A percentile compares a stretch with the other conserved stretches of the same genome.
Conservation (phyloP, 2,329 filamentous ascomycete species). For the Meredithiella fracta region DNA sequence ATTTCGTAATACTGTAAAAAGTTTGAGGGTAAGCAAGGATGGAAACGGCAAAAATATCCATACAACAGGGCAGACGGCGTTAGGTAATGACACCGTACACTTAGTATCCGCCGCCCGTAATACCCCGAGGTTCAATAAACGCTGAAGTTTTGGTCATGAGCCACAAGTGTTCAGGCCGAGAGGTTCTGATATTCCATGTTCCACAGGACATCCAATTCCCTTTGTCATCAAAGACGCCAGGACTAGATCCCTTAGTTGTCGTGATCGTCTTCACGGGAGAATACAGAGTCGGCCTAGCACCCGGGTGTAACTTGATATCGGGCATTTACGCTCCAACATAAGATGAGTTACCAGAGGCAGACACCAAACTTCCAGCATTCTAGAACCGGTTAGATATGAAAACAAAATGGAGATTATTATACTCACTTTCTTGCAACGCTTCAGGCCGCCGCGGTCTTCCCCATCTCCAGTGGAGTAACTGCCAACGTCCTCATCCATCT, state of each 20-base stretch:
- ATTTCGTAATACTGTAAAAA: background rate
- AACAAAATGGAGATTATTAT: slow-evolving; percentile 17
- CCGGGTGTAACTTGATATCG: slow-evolving; percentile 6
- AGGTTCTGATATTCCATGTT: background rate
- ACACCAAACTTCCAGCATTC: slow-evolving; percentile 30
- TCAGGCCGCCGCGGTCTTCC: slow-evolving; percentile 41
- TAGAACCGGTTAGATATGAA: slow-evolving; percentile 28
- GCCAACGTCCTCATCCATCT: slow-evolving; percentile 45
- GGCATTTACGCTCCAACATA: slow-evolving; percentile 36
- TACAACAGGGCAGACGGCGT: background rate
- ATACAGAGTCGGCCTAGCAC: background rate
- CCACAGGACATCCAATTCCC: background rate
- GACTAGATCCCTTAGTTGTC: background rate
- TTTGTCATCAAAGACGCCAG: background rate
- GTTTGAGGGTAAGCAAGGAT: background rate
- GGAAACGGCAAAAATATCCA: background rate
- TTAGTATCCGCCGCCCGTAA: background rate
- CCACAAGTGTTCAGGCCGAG: background rate
- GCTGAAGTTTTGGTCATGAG: slow-evolving; percentile 1
- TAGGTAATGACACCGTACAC: background rate
- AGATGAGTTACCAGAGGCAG: slow-evolving; percentile 28
- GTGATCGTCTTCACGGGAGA: no score
- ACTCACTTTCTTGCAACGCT: slow-evolving; percentile 49
- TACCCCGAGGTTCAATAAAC: background rate
- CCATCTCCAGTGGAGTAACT: slow-evolving; percentile 60